Conservation (phyloP, 2,329 filamentous ascomycete genomes). For the Verticillium isaacii region DNA sequence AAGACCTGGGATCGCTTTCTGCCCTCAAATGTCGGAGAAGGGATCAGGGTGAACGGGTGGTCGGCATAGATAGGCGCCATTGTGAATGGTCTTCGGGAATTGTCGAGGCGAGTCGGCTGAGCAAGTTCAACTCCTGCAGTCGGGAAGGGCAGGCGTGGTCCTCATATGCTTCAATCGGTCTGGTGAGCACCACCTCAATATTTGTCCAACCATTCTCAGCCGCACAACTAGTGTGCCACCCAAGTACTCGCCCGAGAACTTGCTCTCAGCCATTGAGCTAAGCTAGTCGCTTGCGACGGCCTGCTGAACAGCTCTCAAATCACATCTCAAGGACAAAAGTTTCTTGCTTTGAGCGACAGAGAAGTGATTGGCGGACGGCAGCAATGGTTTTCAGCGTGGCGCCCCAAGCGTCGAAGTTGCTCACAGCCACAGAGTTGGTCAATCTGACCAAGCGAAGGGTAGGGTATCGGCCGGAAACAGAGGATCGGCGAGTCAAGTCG, state of each 20-base stretch:
- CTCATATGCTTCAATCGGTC: background rate
- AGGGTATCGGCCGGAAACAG: too few species aligned
- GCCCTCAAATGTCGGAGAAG: conserved; percentile 1
- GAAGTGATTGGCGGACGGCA: background rate
- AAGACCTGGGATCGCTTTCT: background rate
- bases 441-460: background rate
- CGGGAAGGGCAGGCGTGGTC: background rate
- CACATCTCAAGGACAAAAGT: background rate
- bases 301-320: background rate
- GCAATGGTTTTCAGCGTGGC: background rate
- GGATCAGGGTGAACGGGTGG: conserved; percentile 5
- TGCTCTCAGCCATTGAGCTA: background rate
- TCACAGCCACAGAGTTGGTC: background rate
- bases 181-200: too few species aligned
- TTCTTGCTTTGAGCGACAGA: background rate
- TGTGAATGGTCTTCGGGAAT: background rate
- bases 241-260: background rate
- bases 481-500: too few species aligned
- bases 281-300: background rate
- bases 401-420: background rate
- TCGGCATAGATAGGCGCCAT: conserved; percentile 7
- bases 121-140: too few species aligned
- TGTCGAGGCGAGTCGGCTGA: too few species aligned
- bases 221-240: background rate
- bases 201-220: background rate